Evolutionary conservation across 192 early-diverging fungal species (phyloP).

Genomic region (Thamnidium elegans): DNA sequence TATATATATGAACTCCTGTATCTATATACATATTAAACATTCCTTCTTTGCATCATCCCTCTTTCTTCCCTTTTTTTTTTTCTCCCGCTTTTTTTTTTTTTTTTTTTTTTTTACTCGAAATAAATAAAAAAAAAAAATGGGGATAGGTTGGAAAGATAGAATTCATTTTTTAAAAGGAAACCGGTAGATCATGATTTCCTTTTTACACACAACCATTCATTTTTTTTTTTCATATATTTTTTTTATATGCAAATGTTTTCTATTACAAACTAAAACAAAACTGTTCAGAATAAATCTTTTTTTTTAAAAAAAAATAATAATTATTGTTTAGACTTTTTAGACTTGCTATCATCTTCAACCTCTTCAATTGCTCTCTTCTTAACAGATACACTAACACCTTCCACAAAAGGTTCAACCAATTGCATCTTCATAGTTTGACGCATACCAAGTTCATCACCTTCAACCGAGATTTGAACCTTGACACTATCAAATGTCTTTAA

Average conservation of each 20-base stretch:
- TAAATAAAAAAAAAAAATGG: conserved; percentile 1
- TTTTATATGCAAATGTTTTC: background rate
- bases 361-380: conserved; percentile 13
- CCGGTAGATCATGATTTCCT: background rate
- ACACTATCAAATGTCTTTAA: conserved; percentile 82
- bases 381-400: conserved; percentile 45
- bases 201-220: background rate
- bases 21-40: background rate
- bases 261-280: conserved; percentile 9
- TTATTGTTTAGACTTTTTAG: conserved; percentile 11
- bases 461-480: conserved; percentile 66
- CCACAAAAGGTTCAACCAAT: conserved; percentile 50
- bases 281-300: conserved; percentile 10
- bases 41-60: background rate
- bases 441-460: conserved; percentile 56
- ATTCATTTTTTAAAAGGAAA: background rate
- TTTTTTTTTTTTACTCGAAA: no score
- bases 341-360: background rate
- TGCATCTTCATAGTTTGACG: conserved; percentile 62
- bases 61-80: background rate
- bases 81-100: background rate
- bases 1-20: conserved; percentile 5
- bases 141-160: background rate
- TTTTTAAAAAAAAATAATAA: background rate
- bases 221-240: conserved; percentile 3